Conservation (phyloP, 2,329 filamentous ascomycete species). For the Colletotrichum chrysophilum region DNA sequence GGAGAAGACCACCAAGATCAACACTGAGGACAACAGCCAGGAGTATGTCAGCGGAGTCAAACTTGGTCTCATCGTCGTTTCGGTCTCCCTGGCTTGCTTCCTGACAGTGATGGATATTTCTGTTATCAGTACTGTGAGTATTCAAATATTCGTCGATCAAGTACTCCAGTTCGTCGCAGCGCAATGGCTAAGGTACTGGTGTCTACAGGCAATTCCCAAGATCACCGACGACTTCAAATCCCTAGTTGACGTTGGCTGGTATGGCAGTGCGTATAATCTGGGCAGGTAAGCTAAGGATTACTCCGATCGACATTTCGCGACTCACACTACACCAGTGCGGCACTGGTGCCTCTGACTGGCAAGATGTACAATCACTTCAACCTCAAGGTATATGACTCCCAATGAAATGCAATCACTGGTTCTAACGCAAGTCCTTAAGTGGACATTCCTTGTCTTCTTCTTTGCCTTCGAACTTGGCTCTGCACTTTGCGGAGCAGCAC, state of each 20-base stretch:
- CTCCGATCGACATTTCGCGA: not conserved
- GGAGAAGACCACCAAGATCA: not conserved
- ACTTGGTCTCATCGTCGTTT: not conserved
- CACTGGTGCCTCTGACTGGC: not conserved
- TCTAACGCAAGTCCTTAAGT: conserved; percentile 19
- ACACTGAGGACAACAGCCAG: not conserved
- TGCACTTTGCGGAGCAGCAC: not conserved
- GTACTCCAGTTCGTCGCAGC: not conserved
- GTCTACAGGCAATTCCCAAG: not conserved
- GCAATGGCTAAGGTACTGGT: not conserved
- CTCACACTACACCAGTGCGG: not conserved
- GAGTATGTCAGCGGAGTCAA: not conserved
- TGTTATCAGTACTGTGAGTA: not conserved
- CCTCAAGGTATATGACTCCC: not conserved
- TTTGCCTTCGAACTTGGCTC: conserved; percentile 31
- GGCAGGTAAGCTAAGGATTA: not conserved
- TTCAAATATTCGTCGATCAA: not conserved
- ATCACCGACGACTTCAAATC: not conserved
- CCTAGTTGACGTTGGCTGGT: not conserved
- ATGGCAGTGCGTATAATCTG: not conserved
- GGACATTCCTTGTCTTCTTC: conserved; percentile 31
- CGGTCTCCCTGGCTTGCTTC: not conserved
- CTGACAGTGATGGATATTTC: not conserved
- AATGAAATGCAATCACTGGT: fast-evolving
- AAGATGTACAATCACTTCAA: not conserved